These are phyloP conservation scores for Paraurostyla sp. DNA, from an alignment of 73 alveolate genomes.

Conservation along the genomic window DNA sequence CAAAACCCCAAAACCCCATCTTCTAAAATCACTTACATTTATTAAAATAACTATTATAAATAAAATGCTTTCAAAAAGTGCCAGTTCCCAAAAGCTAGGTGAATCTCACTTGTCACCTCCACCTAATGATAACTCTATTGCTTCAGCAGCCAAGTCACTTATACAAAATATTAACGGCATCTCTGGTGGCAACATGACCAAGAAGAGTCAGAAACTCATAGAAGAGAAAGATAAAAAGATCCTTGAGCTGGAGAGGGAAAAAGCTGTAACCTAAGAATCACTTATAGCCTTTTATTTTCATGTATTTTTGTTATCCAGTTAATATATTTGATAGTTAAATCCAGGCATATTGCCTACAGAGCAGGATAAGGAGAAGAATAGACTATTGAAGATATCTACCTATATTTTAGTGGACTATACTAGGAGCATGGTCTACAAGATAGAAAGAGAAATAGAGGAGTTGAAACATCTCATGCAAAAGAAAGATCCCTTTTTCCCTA, in stretches of 20 bases:
- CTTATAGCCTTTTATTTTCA: slow-evolving; percentile 22
- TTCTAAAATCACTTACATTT: too few relatives aligned
- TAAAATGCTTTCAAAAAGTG: too few relatives aligned
- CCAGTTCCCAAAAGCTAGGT: too few relatives aligned
- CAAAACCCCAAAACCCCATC: too few relatives aligned
- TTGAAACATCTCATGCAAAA: not conserved
- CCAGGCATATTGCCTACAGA: slow-evolving; percentile 23
- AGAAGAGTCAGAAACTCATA: not conserved
- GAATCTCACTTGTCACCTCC: too few relatives aligned
- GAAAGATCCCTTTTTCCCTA: slow-evolving; percentile 43
- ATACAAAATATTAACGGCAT: too few relatives aligned
- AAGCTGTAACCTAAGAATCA: slow-evolving; percentile 30
- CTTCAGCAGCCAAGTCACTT: too few relatives aligned
- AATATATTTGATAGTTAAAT: not conserved
- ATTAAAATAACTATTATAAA: too few relatives aligned
- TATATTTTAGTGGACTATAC: slow-evolving; percentile 4
- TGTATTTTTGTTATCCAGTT: not conserved
- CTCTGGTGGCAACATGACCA: not conserved
- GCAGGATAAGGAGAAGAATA: slow-evolving; percentile 14
- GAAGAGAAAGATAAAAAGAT: slow-evolving; percentile 45
- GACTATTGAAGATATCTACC: not conserved
- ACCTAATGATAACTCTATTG: too few relatives aligned
- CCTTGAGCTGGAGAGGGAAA: slow-evolving; percentile 1
- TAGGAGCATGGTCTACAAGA: slow-evolving; percentile 6
- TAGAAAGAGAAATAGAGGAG: slow-evolving; percentile 25